Evolutionary conservation across 805 yeast genomes (phyloP), one percentile per base, ranked within the genome.

Genomic region (Lipomyces mesembrius): DNA sequence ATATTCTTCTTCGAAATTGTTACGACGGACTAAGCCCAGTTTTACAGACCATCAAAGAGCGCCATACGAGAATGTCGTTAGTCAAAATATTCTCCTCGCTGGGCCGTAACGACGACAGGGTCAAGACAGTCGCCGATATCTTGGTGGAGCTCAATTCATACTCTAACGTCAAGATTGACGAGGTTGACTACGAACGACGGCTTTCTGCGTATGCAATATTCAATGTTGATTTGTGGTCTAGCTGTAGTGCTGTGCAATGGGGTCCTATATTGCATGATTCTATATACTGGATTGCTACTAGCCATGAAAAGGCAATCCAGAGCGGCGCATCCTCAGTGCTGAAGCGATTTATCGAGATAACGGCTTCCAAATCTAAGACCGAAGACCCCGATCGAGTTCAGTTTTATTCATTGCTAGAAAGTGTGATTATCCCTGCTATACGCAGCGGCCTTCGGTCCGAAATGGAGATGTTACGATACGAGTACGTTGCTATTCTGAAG

Each of bases 141-240:
- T 75, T 91, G 14, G 78, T 78, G 1, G 92, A 87, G 51, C 79
- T 94, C 67, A 93, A 95, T 75, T 81, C 97, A 0, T 90, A 81
- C 73, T 85, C 92, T 0, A 74, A 75, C 1, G 84, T 78, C 46
- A 82, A 91, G 62, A 78, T 92, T 64, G 87, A 86, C 39, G 92
- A 89, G 70, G 87, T 89, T 55, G 97, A 95, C 77, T 94, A 88
- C 76, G 94, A 87, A 66, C 84, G 84, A 62, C 83, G 97, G 67
- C 79, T 94, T 57, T 80, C 82, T 3, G 91, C 94, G 0, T 94
- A 85, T 76, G 85, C 86, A 62, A 75, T 74, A 20, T 81, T 94
- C 61, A 90, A 87, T 72, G 95, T 91, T 67, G 76, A 75, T 0
- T 71, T 78, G 2, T 90, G 83, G 74, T 11, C 61, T 5, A 66